A percentile compares a stretch with the other conserved stretches of the same genome.
Evolutionary conservation across 371 early-diverging fungal species (phyloP).

Genomic region (Saksenaea oblongispora): DNA sequence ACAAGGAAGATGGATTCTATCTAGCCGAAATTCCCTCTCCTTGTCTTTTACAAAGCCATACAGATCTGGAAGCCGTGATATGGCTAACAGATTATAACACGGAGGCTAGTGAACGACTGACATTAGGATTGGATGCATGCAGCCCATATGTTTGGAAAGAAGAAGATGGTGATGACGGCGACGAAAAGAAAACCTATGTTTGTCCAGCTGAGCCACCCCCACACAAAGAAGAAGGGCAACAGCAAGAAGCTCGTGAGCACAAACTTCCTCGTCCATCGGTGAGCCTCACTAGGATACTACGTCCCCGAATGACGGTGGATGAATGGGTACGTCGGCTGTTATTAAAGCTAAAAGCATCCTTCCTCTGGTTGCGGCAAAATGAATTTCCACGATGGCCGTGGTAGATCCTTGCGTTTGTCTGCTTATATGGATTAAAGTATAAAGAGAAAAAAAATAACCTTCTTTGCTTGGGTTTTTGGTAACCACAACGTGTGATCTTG

Average conservation of each 20-base stretch:
- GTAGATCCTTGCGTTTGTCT: not conserved
- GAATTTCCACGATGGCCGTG: not conserved
- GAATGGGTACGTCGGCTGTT: not conserved
- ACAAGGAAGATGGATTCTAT: not conserved
- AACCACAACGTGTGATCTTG: not conserved
- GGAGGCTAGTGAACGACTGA: not conserved
- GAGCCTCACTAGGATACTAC: not conserved
- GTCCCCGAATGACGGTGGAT: not conserved
- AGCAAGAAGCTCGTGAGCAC: not conserved
- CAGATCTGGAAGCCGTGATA: slow-evolving; percentile 3
- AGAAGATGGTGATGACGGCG: not conserved
- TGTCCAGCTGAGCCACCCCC: not conserved
- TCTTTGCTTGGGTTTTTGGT: not conserved
- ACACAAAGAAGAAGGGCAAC: too few relatives aligned
- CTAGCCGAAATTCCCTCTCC: slow-evolving; percentile 16
- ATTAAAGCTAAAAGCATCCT: not conserved
- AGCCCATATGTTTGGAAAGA: not conserved
- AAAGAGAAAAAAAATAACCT: not conserved
- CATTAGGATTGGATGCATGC: not conserved
- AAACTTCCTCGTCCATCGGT: not conserved
- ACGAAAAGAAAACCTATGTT: not conserved
- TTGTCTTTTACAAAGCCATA: slow-evolving; percentile 9
- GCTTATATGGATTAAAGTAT: not conserved
- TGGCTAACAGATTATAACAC: not conserved
- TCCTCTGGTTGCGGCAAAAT: not conserved